phyloP scores from a whole-genome alignment of 108 stramenopile genomes.

The Nitzschia inconspicua region DNA sequence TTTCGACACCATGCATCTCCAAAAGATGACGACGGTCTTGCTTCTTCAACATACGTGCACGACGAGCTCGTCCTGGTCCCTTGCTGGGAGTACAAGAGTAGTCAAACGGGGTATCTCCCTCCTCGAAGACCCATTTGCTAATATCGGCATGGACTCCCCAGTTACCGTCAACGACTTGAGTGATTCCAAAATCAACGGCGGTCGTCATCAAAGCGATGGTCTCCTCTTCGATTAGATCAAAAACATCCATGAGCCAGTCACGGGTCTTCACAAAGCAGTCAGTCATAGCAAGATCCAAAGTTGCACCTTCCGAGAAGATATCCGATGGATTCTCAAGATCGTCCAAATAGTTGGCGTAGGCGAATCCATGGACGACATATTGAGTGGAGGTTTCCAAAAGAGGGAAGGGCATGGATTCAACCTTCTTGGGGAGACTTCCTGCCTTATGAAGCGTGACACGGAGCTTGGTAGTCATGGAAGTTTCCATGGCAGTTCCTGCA shows the following conservation, averaged over 20 bases:
- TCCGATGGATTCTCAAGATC: slow-evolving; percentile 19
- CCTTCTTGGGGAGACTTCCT: slow-evolving; percentile 14
- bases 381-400: slow-evolving; percentile 20
- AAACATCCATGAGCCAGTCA: slow-evolving; percentile 29
- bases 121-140: slow-evolving; percentile 26
- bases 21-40: slow-evolving; percentile 13
- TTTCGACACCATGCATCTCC: not conserved
- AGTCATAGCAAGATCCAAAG: slow-evolving; percentile 19
- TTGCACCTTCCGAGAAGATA: slow-evolving; percentile 21
- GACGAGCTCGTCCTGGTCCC: slow-evolving; percentile 10
- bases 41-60: not conserved
- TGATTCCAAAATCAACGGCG: slow-evolving; percentile 26
- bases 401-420: slow-evolving; percentile 5
- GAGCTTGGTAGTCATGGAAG: slow-evolving; percentile 29
- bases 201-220: slow-evolving; percentile 32
- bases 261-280: slow-evolving; percentile 31
- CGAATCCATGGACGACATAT: slow-evolving; percentile 27
- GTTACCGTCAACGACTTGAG: slow-evolving; percentile 33
- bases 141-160: slow-evolving; percentile 32
- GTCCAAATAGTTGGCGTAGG: slow-evolving; percentile 26
- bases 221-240: slow-evolving; percentile 28
- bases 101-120: slow-evolving; percentile 17
- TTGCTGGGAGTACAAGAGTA: slow-evolving; percentile 31
- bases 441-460: slow-evolving; percentile 30
- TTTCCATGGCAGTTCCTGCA: slow-evolving; percentile 40